phyloP scores from a whole-genome alignment of 1,139 yeast species.

The Insectozyma bohioensis region DNA sequence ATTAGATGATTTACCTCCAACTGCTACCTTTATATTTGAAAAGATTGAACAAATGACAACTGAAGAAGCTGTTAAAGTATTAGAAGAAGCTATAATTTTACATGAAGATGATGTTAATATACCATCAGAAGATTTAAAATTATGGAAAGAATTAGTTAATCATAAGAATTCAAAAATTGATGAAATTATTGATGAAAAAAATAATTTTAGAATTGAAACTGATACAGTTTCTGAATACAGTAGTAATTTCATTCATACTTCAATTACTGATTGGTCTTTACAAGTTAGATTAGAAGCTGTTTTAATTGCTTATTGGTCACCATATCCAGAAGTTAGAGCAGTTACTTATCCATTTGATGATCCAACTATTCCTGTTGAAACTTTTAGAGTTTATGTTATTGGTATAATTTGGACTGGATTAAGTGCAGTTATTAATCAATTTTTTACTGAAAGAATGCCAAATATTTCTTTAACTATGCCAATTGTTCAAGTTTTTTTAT shows the following conservation, averaged over 20 bases:
- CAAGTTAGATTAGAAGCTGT: slow-evolving; percentile 44
- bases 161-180: slow-evolving; percentile 1
- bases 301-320: slow-evolving; percentile 53
- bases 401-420: slow-evolving; percentile 54
- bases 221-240: slow-evolving; percentile 48
- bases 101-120: slow-evolving; percentile 22
- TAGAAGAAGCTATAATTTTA: slow-evolving; percentile 19
- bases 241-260: slow-evolving; percentile 22
- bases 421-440: slow-evolving; percentile 58
- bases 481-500: slow-evolving; percentile 27
- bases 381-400: slow-evolving; percentile 53
- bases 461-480: slow-evolving; percentile 42
- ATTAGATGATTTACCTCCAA: slow-evolving; percentile 27
- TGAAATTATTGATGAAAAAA: slow-evolving; percentile 10
- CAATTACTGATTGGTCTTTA: slow-evolving; percentile 26
- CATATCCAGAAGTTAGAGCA: slow-evolving; percentile 66
- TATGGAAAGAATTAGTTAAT: slow-evolving; percentile 8
- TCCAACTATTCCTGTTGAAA: slow-evolving; percentile 50
- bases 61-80: slow-evolving; percentile 23
- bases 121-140: slow-evolving; percentile 10
- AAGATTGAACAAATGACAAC: slow-evolving; percentile 23
- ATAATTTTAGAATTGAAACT: slow-evolving; percentile 28
- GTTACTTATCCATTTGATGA: slow-evolving; percentile 57
- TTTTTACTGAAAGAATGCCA: slow-evolving; percentile 59
- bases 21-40: slow-evolving; percentile 29